These are phyloP conservation scores for Diplodia intermedia DNA, from an alignment of 2,329 filamentous ascomycete genomes.

Conservation along the genomic window DNA sequence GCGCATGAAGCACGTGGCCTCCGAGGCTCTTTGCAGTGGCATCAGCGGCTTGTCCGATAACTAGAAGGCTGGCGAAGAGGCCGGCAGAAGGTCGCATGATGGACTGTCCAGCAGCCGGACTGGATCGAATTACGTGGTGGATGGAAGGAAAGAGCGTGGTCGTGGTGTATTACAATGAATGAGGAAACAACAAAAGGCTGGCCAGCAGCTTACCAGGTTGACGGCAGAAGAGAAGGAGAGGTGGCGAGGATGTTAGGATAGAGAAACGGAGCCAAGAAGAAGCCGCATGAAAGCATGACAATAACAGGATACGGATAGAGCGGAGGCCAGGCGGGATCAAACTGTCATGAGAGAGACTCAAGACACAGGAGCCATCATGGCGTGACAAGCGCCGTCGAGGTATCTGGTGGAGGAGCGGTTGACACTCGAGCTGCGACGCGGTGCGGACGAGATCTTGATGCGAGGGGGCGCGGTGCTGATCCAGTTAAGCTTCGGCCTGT, in stretches of 20 bases:
- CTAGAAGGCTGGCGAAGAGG: constrained; percentile 43
- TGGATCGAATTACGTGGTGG: constrained; percentile 22
- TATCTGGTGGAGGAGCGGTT: constrained; percentile 11
- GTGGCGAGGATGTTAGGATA: constrained; percentile 13
- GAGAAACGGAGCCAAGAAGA: constrained; percentile 23
- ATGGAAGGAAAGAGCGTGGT: constrained; percentile 41
- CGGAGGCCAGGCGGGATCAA: constrained; percentile 7
- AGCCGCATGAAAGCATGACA: constrained; percentile 26
- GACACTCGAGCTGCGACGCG: constrained; percentile 31
- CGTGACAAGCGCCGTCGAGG: constrained; percentile 26
- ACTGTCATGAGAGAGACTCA: constrained; percentile 28
- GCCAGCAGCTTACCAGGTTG: constrained; percentile 30
- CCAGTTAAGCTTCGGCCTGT: constrained; percentile 25
- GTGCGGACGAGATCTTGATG: constrained; percentile 18
- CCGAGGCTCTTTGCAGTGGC: constrained; percentile 9
- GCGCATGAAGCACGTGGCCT: constrained; percentile 35
- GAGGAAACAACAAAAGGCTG: constrained; percentile 24
- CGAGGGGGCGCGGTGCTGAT: constrained; percentile 19
- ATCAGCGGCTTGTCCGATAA: constrained; percentile 39
- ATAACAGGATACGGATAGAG: not conserved
- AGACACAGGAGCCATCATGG: constrained; percentile 30
- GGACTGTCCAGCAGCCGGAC: constrained; percentile 23
- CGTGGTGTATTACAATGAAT: constrained; percentile 44
- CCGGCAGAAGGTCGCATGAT: constrained; percentile 45
- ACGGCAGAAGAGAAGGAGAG: constrained; percentile 12